These are phyloP conservation scores for Tympanopsis confertula DNA, from an alignment of 2,329 filamentous ascomycete species.

Conservation along the genomic window DNA sequence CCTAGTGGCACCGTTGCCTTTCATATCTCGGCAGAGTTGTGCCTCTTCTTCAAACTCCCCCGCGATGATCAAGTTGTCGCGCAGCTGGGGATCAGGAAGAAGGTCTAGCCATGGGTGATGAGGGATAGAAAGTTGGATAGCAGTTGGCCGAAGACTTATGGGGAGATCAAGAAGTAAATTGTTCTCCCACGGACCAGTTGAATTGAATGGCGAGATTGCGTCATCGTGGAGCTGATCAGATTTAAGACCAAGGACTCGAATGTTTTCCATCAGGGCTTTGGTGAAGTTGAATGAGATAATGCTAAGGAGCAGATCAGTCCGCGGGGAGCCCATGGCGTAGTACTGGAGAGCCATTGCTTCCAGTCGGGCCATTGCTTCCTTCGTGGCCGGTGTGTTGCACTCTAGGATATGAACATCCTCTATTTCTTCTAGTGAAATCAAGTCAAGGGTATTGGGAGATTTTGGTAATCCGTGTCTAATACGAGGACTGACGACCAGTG, in stretches of 20 bases:
- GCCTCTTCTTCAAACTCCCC: slow-evolving; percentile 3
- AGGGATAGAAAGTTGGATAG: slow-evolving; percentile 7
- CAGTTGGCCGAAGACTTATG: slow-evolving; percentile 8
- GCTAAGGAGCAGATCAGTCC: slow-evolving; percentile 6
- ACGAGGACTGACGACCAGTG: too few relatives aligned
- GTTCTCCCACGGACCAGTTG: not conserved
- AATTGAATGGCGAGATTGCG: slow-evolving; percentile 9
- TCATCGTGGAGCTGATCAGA: slow-evolving; percentile 7
- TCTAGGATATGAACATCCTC: not conserved
- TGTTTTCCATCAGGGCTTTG: slow-evolving; percentile 8
- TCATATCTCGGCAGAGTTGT: not conserved
- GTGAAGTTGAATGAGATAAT: slow-evolving; percentile 8
- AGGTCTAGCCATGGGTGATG: slow-evolving; percentile 18
- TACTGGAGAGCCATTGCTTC: slow-evolving; percentile 6
- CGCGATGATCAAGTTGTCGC: slow-evolving; percentile 10
- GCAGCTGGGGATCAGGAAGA: slow-evolving; percentile 11
- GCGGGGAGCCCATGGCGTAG: slow-evolving; percentile 5
- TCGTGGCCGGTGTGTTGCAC: not conserved
- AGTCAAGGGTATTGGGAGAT: too few relatives aligned
- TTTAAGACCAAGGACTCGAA: slow-evolving; percentile 4
- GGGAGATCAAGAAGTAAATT: slow-evolving; percentile 4
- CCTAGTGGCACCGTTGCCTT: not conserved
- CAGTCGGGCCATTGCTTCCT: slow-evolving; percentile 3
- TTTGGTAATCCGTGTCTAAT: too few relatives aligned
- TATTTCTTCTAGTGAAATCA: not conserved